Percentiles rank a stretch among this genome's conserved stretches.
Conservation (phyloP, 1,284 basidiomycete species). For the Ceratobasidium sp. region DNA sequence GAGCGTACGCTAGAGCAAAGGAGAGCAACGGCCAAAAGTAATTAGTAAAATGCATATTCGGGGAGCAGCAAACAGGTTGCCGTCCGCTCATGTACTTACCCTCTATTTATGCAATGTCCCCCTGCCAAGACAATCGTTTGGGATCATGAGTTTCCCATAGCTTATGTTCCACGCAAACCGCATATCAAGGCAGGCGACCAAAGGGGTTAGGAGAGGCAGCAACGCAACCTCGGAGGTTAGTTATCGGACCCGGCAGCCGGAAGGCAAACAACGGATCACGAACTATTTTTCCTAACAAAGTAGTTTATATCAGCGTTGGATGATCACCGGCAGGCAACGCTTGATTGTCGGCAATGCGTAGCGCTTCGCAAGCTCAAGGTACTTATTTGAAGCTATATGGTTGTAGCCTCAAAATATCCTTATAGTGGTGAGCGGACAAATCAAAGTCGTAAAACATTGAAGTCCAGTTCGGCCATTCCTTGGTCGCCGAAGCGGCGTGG, state of each 20-base stretch:
- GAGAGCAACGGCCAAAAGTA: background rate
- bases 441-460: too few species aligned
- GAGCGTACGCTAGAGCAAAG: background rate
- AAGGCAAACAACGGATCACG: background rate
- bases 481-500: background rate
- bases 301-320: background rate
- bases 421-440: too few species aligned
- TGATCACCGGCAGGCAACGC: slow-evolving; percentile 26
- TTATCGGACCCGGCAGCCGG: background rate
- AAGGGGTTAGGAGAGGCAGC: background rate
- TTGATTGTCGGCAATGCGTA: slow-evolving; percentile 27
- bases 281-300: background rate
- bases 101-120: background rate
- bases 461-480: background rate
- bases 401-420: too few species aligned
- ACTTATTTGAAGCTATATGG: background rate
- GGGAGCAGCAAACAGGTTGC: background rate
- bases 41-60: background rate
- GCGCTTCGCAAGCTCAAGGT: background rate
- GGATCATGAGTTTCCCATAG: background rate
- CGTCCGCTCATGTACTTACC: background rate
- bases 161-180: slow-evolving; percentile 5
- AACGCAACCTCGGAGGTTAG: background rate
- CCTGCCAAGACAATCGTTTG: slow-evolving; percentile 1
- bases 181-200: background rate